Base-by-base conservation (phyloP, 352 stramenopile genomes). In the Thraustotheca clavata region DNA sequence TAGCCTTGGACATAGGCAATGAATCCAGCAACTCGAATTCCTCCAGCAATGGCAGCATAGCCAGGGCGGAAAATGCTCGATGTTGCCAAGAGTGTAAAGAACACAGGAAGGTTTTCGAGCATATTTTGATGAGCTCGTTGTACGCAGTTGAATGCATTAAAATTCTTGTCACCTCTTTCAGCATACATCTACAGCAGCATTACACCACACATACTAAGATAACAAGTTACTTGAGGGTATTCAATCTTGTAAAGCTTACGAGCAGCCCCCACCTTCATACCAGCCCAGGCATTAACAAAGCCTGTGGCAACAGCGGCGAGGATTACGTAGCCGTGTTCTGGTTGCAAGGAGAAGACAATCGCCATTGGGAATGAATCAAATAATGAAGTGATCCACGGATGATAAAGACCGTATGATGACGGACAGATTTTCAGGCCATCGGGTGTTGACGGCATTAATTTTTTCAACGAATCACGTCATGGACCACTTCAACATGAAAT, bases 41-140 rank as follows among this genome's bases (percentile, higher is more conserved):
- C 41, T 3, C 78, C 73, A 8, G 71, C 76, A 55, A 88, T 83
- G 22, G 74, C 80, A 27, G 80, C 82, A 22, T 81, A 61, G n/a
- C 75, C 49, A 16, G 82, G 82, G 35, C 77, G 82, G 49, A 77
- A 86, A 24, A 86, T 71, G 77, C 72, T 52, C 11, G 77, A 87
- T 9, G 77, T 77, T 46, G 85, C 48, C 20, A 88, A 70, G 50
- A 90, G 55, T 0, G 62, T 55, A 24, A 91, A 67, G 54, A 87
- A 91, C 0, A 77, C 55, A 1, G 86, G 83, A 46, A 90, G 78
- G 54, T 93, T 96, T 73, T 97, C 89, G 39, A 97, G 73, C 41
- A 96, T 70, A 68, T 98, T 93, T 72, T 98, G 91, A 76, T 98
- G 89, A 26, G 77, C 84, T 43, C 91, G 77, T 72, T 97, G 91